A percentile compares a stretch with the other conserved stretches of the same genome.
phyloP scores from a whole-genome alignment of 768 basidiomycete genomes.

The Tricholoma flavovirens region DNA sequence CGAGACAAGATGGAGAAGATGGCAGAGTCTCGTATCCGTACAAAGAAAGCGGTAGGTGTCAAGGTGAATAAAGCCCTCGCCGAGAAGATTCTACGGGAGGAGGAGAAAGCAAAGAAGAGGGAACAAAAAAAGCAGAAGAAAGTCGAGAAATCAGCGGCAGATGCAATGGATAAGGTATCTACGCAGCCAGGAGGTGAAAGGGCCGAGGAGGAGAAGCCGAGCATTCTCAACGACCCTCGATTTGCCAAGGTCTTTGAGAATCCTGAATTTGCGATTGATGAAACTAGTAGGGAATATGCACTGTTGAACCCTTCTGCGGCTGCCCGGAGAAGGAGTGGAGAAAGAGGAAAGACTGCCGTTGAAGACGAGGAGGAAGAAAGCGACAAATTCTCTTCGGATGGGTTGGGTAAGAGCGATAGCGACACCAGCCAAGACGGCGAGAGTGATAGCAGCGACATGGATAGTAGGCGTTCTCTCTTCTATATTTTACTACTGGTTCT shows the following conservation, averaged over 20 bases:
- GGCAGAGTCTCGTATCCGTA: slow-evolving; percentile 87
- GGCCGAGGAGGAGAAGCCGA: slow-evolving; percentile 34
- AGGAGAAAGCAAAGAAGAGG: slow-evolving; percentile 52
- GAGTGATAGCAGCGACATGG: slow-evolving; percentile 51
- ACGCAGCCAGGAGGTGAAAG: slow-evolving; percentile 23
- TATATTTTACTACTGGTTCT: background rate
- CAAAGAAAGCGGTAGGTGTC: slow-evolving; percentile 63
- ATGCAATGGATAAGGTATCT: slow-evolving; percentile 30
- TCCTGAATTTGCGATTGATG: slow-evolving; percentile 89
- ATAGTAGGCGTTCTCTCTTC: slow-evolving; percentile 33
- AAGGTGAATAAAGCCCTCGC: slow-evolving; percentile 82
- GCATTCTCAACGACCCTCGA: slow-evolving; percentile 76
- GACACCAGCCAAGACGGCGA: slow-evolving; percentile 38
- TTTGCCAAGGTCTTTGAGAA: slow-evolving; percentile 90
- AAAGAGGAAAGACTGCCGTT: slow-evolving; percentile 66
- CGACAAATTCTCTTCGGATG: slow-evolving; percentile 59
- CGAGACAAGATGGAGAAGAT: slow-evolving; percentile 89
- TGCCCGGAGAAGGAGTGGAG: slow-evolving; percentile 41
- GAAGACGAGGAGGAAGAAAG: slow-evolving; percentile 89
- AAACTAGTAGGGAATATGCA: slow-evolving; percentile 81
- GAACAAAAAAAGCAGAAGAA: slow-evolving; percentile 51
- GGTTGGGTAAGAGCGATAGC: slow-evolving; percentile 41
- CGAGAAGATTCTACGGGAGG: slow-evolving; percentile 68
- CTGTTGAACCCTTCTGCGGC: slow-evolving; percentile 85
- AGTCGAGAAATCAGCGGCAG: slow-evolving; percentile 32